These are phyloP conservation scores for Wallacemonas collosoma DNA, from an alignment of 208 protist genomes.

Conservation along the genomic window DNA sequence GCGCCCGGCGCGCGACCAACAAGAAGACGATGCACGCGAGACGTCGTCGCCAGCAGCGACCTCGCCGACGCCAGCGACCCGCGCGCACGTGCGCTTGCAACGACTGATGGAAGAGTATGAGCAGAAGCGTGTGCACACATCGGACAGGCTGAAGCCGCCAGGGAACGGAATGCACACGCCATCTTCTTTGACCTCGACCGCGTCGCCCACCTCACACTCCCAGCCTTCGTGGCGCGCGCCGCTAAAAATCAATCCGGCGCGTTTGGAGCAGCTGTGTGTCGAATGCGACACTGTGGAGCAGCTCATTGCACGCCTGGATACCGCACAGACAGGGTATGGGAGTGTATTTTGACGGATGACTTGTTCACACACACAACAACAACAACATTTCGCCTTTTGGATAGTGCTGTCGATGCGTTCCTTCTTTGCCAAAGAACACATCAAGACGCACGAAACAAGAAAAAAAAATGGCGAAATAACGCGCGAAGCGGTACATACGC, in stretches of 20 bases:
- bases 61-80: neutral
- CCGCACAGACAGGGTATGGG: constrained; percentile 19
- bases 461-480: no score
- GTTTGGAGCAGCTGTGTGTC: constrained; percentile 56
- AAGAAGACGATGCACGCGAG: neutral
- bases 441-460: no score
- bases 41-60: neutral
- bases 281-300: constrained; percentile 37
- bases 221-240: neutral
- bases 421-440: no score
- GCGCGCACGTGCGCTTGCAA: neutral
- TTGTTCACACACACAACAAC: neutral
- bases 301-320: constrained; percentile 32
- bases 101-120: neutral
- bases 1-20: no score
- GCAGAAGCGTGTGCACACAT: neutral
- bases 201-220: neutral
- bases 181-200: neutral
- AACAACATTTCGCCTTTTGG: no score
- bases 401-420: no score
- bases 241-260: constrained; percentile 45
- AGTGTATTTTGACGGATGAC: constrained; percentile 33
- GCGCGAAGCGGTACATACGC: no score
- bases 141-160: no score
- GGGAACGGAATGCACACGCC: no score